These are phyloP conservation scores for Lichtheimia hyalospora DNA, from an alignment of 371 early-diverging fungal species.

Conservation along the genomic window DNA sequence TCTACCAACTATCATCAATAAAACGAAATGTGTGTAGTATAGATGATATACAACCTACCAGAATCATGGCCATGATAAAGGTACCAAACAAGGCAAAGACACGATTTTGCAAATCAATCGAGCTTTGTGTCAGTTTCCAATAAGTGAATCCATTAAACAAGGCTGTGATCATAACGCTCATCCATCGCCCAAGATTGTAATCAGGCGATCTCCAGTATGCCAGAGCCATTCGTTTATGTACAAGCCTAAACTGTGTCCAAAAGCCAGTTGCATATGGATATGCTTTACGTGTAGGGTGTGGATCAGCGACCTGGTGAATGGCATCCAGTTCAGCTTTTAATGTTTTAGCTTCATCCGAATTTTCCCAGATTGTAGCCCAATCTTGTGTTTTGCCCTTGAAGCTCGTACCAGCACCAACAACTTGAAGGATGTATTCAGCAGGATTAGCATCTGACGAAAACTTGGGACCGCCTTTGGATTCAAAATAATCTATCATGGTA, in stretches of 20 bases:
- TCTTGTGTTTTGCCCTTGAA: conserved; percentile 40
- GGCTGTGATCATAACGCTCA: conserved; percentile 39
- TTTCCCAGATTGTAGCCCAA: conserved; percentile 57
- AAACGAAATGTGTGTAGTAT: background rate
- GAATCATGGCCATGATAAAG: conserved; percentile 54
- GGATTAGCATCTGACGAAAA: conserved; percentile 61
- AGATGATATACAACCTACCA: background rate
- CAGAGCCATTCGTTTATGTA: conserved; percentile 50
- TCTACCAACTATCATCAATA: conserved; percentile 15
- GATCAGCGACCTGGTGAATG: conserved; percentile 20
- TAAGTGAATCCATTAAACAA: conserved; percentile 58
- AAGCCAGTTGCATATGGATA: conserved; percentile 35
- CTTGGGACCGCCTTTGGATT: conserved; percentile 51
- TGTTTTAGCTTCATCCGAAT: conserved; percentile 30
- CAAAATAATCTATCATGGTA: conserved; percentile 59
- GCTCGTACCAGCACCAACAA: conserved; percentile 50
- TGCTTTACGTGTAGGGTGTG: conserved; percentile 17
- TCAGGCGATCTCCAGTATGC: conserved; percentile 59
- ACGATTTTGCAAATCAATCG: conserved; percentile 61
- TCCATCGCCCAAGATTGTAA: conserved; percentile 61
- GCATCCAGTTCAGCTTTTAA: conserved; percentile 22
- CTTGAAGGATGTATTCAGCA: conserved; percentile 71
- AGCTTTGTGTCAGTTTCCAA: conserved; percentile 49
- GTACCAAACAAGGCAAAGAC: conserved; percentile 70
- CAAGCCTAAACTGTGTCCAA: conserved; percentile 38